Percentiles rank a stretch among this genome's conserved stretches.
phyloP scores from a whole-genome alignment of 2,329 filamentous ascomycete genomes.

The Proliferodiscus dingleyae region DNA sequence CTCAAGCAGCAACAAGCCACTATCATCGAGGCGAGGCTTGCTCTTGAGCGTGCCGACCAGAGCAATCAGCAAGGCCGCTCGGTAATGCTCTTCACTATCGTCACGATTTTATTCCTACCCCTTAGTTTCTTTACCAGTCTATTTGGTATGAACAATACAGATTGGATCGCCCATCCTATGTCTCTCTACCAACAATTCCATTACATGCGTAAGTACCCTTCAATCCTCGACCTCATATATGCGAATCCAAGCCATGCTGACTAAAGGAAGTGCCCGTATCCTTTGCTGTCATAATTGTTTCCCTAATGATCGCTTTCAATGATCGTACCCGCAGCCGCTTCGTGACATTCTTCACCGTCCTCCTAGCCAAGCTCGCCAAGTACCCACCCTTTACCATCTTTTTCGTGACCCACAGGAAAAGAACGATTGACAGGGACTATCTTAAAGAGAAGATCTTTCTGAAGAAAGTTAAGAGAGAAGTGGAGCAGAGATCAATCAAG shows the following conservation, averaged over 20 bases:
- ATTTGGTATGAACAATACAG: constrained; percentile 36
- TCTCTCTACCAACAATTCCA: constrained; percentile 10
- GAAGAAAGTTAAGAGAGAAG: no score
- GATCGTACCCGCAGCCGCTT: no score
- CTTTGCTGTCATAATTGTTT: constrained; percentile 4
- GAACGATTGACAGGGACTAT: no score
- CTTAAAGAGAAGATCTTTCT: no score
- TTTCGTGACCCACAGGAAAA: no score
- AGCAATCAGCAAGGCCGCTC: constrained; percentile 38
- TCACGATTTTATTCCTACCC: constrained; percentile 42
- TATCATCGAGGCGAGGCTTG: constrained; percentile 40
- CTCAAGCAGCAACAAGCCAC: constrained; percentile 44
- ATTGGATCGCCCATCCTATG: constrained; percentile 5
- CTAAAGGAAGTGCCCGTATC: constrained; percentile 4
- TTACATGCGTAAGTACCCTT: constrained; percentile 10
- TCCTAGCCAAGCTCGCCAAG: no score
- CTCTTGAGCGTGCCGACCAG: constrained; percentile 37
- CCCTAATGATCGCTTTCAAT: not conserved
- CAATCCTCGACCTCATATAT: no score
- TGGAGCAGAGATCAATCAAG: no score
- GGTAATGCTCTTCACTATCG: constrained; percentile 43
- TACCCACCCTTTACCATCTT: no score
- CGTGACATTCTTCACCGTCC: no score
- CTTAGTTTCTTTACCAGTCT: constrained; percentile 36
- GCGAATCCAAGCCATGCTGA: not conserved